These are phyloP conservation scores for Bacidia rubella DNA, from an alignment of 495 filamentous ascomycete species.

Conservation along the genomic window DNA sequence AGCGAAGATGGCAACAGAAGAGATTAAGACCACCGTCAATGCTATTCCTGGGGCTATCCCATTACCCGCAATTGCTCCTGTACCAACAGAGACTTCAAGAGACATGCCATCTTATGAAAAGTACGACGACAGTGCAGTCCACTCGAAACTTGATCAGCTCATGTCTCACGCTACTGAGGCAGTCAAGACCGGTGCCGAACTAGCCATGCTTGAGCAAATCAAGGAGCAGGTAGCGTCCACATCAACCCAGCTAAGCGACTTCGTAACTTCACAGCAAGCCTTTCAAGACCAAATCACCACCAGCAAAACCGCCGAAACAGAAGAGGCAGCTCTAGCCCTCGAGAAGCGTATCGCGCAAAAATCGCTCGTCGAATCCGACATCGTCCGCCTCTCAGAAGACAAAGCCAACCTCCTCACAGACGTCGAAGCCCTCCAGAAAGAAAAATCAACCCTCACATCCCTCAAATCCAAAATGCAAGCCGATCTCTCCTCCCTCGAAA, in stretches of 20 bases:
- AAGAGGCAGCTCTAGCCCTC: conserved; percentile 67
- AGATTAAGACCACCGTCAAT: conserved; percentile 38
- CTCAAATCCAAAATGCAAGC: conserved; percentile 67
- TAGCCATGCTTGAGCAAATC: conserved; percentile 74
- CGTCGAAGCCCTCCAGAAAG: conserved; percentile 42
- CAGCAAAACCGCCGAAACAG: conserved; percentile 63
- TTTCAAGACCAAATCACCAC: conserved; percentile 69
- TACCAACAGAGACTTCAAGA: conserved; percentile 20
- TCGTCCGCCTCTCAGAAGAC: conserved; percentile 50
- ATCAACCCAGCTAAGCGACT: conserved; percentile 73
- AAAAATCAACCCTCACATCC: conserved; percentile 56
- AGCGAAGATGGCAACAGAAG: conserved; percentile 37
- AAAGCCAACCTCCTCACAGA: conserved; percentile 47
- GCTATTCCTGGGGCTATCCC: conserved; percentile 39
- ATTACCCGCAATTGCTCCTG: conserved; percentile 32
- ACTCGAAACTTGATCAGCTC: conserved; percentile 76
- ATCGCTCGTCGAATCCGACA: conserved; percentile 60
- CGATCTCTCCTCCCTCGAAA: conserved; percentile 78
- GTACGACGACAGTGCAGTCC: conserved; percentile 59
- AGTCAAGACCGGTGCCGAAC: conserved; percentile 38
- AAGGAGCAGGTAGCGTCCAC: conserved; percentile 78
- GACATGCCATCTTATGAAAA: conserved; percentile 26
- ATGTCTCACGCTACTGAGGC: conserved; percentile 43
- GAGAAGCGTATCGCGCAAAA: conserved; percentile 68
- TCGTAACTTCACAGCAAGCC: conserved; percentile 66